These are phyloP conservation scores for Mallotus nudiflorus DNA, from an alignment of 345 rosid genomes.

Conservation along the genomic window DNA sequence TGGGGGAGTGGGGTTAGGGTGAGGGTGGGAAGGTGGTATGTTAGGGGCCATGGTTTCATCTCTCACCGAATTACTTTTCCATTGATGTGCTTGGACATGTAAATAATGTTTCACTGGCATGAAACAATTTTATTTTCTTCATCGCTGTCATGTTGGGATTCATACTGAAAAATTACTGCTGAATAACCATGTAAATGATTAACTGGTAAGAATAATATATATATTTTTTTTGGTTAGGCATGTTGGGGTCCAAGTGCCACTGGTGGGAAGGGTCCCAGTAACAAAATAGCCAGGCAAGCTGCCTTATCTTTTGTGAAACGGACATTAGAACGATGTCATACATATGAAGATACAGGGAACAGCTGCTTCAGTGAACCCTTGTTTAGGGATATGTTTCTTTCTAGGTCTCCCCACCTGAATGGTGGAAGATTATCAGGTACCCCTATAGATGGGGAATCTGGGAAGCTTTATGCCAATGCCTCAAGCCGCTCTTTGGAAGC, in stretches of 20 bases:
- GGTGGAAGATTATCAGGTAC: slow-evolving; percentile 40
- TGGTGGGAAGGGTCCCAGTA: slow-evolving; percentile 75
- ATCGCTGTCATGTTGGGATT: no score
- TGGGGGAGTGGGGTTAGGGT: not conserved
- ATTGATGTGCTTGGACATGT: not conserved
- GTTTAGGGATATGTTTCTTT: slow-evolving; percentile 59
- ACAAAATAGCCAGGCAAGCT: slow-evolving; percentile 84
- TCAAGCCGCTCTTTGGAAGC: slow-evolving; percentile 34
- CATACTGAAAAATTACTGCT: not conserved
- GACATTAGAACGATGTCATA: slow-evolving; percentile 64
- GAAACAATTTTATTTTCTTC: no score
- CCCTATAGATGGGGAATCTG: slow-evolving; percentile 51
- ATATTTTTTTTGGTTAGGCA: slow-evolving; percentile 42
- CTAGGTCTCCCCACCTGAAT: slow-evolving; percentile 40
- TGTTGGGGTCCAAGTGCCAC: slow-evolving; percentile 59
- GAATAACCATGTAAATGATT: slow-evolving; percentile 1
- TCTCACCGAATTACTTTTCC: not conserved
- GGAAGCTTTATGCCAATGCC: slow-evolving; percentile 27
- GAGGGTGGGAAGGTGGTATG: not conserved
- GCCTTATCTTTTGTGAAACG: slow-evolving; percentile 74
- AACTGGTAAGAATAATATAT: not conserved
- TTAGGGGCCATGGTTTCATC: not conserved
- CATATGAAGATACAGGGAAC: slow-evolving; percentile 76
- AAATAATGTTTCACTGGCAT: not conserved
- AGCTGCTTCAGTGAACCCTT: slow-evolving; percentile 83